phyloP scores from a whole-genome alignment of 176 grass and related monocot genomes.

The Eleusine coracana region DNA sequence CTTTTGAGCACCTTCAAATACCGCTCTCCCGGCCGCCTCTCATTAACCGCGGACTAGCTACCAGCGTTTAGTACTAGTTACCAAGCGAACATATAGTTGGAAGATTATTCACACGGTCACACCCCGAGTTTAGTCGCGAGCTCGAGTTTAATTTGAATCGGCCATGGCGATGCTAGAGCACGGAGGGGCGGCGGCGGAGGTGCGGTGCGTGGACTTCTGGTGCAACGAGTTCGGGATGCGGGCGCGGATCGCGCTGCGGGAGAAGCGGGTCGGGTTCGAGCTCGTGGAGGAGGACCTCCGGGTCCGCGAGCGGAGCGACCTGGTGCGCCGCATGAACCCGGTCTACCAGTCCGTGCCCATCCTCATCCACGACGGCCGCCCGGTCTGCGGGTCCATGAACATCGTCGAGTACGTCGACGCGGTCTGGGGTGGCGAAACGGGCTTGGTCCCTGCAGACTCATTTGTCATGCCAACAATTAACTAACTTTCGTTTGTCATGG shows the following conservation, averaged over 20 bases:
- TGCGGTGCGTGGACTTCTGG: slow-evolving; percentile 29
- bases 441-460: slow-evolving; percentile 6
- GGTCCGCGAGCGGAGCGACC: not conserved
- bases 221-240: slow-evolving; percentile 40
- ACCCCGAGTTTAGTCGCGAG: no score
- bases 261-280: not conserved
- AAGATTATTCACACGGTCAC: no score
- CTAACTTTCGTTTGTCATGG: no score
- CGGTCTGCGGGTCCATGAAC: slow-evolving; percentile 39
- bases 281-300: slow-evolving; percentile 29
- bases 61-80: no score
- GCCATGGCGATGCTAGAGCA: not conserved
- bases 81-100: no score
- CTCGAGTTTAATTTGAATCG: no score
- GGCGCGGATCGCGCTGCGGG: not conserved
- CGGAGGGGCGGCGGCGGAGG: not conserved
- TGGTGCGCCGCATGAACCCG: slow-evolving; percentile 39
- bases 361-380: slow-evolving; percentile 32
- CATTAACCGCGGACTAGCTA: no score
- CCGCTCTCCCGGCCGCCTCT: no score
- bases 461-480: no score
- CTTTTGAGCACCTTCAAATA: no score
- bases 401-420: slow-evolving; percentile 54
- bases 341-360: no score
- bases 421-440: not conserved